Conservation (phyloP, 129 eudicot species). For the sunflower (Helianthus annuus) region HanXRQr2.0-SUNRISE NC_035440.2:28390347-28390846, state of each 20-base stretch:
- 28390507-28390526: background rate
- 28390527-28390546: background rate
- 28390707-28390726: too few relatives aligned
- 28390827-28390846: too few relatives aligned
- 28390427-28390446: background rate
- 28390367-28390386: too few relatives aligned
- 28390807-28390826: too few relatives aligned
- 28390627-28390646: too few relatives aligned
- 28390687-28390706: background rate
- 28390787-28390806: too few relatives aligned
- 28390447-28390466: background rate
- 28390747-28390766: too few relatives aligned
- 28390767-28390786: too few relatives aligned
- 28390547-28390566: constrained; percentile 2
- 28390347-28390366: too few relatives aligned
- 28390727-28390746: too few relatives aligned
- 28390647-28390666: background rate
- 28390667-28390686: background rate
- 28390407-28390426: too few relatives aligned
- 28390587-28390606: background rate
- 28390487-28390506: background rate
- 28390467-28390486: background rate
- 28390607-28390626: background rate
- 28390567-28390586: background rate
- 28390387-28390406: too few relatives aligned